Evolutionary conservation across 2,329 filamentous ascomycete genomes (phyloP).

Genomic region (Septoria petroselini): DNA sequence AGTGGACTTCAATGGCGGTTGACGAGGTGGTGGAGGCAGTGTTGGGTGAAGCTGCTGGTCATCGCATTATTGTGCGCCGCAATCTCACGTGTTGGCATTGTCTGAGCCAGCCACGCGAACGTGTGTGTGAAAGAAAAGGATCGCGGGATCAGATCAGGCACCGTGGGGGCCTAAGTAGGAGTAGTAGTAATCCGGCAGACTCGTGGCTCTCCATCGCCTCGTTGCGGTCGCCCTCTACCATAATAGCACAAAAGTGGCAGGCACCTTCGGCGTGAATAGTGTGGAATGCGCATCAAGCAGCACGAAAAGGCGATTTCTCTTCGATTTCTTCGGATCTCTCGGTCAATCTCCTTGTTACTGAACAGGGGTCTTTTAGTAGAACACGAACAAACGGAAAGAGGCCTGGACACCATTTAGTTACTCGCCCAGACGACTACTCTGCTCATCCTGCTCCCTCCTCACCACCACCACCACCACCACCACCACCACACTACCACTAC

Average conservation of each 20-base stretch:
- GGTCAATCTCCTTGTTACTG: constrained; percentile 9
- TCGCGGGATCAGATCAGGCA: neutral
- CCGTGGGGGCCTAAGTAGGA: no score
- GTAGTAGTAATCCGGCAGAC: no score
- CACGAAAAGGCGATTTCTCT: neutral
- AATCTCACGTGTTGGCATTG: neutral
- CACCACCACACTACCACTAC: neutral
- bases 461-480: neutral
- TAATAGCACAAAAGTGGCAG: no score
- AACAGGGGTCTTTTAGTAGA: constrained; percentile 8
- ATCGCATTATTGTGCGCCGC: neutral
- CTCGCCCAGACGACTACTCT: neutral
- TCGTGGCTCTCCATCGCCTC: no score
- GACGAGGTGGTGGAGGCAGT: neutral
- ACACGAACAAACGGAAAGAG: neutral
- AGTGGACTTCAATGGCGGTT: no score
- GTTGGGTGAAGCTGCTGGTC: neutral
- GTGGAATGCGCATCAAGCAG: no score
- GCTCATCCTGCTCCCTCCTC: neutral
- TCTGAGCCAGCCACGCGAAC: neutral
- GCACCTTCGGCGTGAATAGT: no score
- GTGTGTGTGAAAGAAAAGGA: neutral
- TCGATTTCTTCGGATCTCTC: constrained; percentile 4
- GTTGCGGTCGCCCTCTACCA: no score
- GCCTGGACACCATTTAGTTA: constrained; percentile 4